phyloP scores from a whole-genome alignment of 2,329 filamentous ascomycete species.

The Pseudogymnoascus sp. region DNA sequence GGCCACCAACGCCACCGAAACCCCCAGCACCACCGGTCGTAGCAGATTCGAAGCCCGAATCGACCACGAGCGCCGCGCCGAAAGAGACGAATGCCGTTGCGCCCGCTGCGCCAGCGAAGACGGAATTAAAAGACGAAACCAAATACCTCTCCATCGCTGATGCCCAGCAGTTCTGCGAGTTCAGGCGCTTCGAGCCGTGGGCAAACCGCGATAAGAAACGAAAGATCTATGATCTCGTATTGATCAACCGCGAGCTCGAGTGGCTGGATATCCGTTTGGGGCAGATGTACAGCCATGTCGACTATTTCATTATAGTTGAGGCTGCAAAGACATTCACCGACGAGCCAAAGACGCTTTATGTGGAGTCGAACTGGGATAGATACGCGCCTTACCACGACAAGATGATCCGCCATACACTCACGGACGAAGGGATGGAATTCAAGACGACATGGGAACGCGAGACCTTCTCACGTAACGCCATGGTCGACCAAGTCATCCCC shows the following conservation, averaged over 20 bases:
- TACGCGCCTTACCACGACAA: conserved; percentile 50
- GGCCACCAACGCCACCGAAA: neutral
- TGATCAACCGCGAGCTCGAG: conserved; percentile 58
- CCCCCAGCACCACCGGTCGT: neutral
- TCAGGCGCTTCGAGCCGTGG: conserved; percentile 31
- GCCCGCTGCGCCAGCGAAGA: neutral
- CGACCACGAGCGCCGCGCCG: neutral
- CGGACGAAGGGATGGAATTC: conserved; percentile 36
- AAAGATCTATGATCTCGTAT: conserved; percentile 55
- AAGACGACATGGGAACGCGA: conserved; percentile 43
- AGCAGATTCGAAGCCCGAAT: neutral
- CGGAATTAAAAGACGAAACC: conserved; percentile 10
- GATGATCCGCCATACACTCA: conserved; percentile 52
- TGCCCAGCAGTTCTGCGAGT: conserved; percentile 27
- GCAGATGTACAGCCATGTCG: conserved; percentile 49
- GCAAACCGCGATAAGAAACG: conserved; percentile 27
- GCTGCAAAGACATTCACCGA: conserved; percentile 51
- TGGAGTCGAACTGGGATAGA: conserved; percentile 44
- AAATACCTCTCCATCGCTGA: conserved; percentile 2
- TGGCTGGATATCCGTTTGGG: conserved; percentile 58
- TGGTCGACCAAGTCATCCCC: conserved; percentile 46
- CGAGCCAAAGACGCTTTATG: conserved; percentile 45
- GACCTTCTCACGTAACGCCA: conserved; percentile 47
- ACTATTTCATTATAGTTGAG: conserved; percentile 61
- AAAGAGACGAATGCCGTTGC: neutral